phyloP scores from a whole-genome alignment of 108 stramenopile species.

The Cylindrotheca fusiformis region DNA sequence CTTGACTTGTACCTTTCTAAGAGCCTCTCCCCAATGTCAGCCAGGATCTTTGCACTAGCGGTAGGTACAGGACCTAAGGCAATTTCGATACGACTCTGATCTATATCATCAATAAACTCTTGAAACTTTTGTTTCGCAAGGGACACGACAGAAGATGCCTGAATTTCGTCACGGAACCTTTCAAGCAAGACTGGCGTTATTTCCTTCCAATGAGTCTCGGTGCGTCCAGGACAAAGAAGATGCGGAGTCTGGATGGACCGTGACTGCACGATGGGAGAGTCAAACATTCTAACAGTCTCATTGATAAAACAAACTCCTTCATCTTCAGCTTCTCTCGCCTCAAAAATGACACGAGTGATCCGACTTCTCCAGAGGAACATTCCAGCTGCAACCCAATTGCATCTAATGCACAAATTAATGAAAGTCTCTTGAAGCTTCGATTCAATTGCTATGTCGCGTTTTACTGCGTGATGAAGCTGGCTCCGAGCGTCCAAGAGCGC shows the following conservation, averaged over 20 bases:
- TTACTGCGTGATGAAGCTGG: slow-evolving; percentile 19
- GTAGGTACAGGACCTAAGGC: slow-evolving; percentile 6
- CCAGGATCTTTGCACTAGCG: slow-evolving; percentile 36
- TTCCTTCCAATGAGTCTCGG: slow-evolving; percentile 61
- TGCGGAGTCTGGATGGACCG: slow-evolving; percentile 58
- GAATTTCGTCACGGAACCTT: slow-evolving; percentile 55
- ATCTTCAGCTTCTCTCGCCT: slow-evolving; percentile 55
- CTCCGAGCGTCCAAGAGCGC: slow-evolving; percentile 35
- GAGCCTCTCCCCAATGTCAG: slow-evolving; percentile 50
- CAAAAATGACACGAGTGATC: slow-evolving; percentile 34
- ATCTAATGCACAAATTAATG: slow-evolving; percentile 43
- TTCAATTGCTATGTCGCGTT: slow-evolving; percentile 8
- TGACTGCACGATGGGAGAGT: slow-evolving; percentile 1
- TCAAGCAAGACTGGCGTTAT: slow-evolving; percentile 48
- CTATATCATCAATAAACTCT: slow-evolving; percentile 21
- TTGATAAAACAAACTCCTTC: slow-evolving; percentile 51
- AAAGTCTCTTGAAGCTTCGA: slow-evolving; percentile 6
- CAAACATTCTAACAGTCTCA: slow-evolving; percentile 37
- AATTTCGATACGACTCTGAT: background rate
- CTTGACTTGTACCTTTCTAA: slow-evolving; percentile 53
- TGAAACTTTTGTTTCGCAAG: slow-evolving; percentile 56
- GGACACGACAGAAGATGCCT: slow-evolving; percentile 74
- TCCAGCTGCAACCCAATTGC: slow-evolving; percentile 63
- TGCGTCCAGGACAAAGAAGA: slow-evolving; percentile 55
- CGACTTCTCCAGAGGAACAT: slow-evolving; percentile 70